phyloP scores from a whole-genome alignment of 108 stramenopile genomes.

The Schizochytrium sp. region DNA sequence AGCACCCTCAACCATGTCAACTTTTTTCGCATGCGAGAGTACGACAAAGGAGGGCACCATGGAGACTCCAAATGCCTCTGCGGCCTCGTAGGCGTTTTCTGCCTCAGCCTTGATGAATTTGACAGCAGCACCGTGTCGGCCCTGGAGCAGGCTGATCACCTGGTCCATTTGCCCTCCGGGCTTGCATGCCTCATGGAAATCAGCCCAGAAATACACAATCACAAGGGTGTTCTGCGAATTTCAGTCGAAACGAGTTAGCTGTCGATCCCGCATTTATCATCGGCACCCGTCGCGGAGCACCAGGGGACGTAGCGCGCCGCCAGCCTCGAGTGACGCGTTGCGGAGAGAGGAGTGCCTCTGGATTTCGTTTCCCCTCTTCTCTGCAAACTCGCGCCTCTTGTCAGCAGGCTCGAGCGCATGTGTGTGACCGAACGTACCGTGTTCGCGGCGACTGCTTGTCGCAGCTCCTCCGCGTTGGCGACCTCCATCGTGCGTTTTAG shows the following conservation, averaged over 20 bases:
- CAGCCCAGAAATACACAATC: constrained; percentile 72
- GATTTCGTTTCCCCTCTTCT: neutral
- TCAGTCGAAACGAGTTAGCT: neutral
- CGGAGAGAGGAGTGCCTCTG: neutral
- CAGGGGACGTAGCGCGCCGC: no score
- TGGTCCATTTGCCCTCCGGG: constrained; percentile 50
- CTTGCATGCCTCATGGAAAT: constrained; percentile 71
- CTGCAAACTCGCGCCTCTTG: neutral
- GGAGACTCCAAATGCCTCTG: constrained; percentile 54
- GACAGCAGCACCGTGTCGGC: constrained; percentile 21
- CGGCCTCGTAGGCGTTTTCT: constrained; percentile 43
- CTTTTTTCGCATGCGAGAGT: constrained; percentile 43
- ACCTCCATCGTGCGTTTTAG: neutral
- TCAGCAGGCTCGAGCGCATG: neutral
- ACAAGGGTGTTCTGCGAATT: neutral
- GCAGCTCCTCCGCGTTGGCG: neutral
- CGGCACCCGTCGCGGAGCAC: neutral
- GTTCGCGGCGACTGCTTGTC: neutral
- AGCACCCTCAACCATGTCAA: constrained; percentile 75
- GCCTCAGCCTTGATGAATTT: constrained; percentile 71
- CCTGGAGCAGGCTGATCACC: constrained; percentile 36
- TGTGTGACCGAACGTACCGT: neutral
- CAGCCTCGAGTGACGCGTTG: no score
- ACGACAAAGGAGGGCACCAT: constrained; percentile 80
- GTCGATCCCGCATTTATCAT: neutral